A percentile compares a stretch with the other conserved stretches of the same genome.
These are phyloP conservation scores for Stagonosporopsis chrysanthemi DNA, from an alignment of 2,329 filamentous ascomycete species.

Conservation along the genomic window DNA sequence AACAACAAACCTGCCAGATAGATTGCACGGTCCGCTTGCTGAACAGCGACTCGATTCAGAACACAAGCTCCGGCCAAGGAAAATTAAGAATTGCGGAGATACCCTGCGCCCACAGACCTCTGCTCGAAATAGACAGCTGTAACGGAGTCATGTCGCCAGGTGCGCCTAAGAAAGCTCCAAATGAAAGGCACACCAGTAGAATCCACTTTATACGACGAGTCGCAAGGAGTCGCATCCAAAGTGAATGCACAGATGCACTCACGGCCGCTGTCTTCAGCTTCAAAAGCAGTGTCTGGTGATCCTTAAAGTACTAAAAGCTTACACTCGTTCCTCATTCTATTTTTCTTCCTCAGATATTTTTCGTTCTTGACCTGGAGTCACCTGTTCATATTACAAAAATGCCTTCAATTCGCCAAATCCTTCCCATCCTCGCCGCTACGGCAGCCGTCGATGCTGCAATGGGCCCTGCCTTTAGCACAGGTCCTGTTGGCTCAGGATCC, in stretches of 20 bases:
- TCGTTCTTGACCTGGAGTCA: neutral
- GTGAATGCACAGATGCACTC: neutral
- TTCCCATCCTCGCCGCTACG: constrained; percentile 19
- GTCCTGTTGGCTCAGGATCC: constrained; percentile 51
- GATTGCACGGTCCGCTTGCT: neutral
- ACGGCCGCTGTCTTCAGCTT: neutral
- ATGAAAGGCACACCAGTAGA: constrained; percentile 11
- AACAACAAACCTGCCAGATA: neutral
- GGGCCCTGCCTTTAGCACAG: constrained; percentile 47
- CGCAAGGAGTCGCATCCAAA: neutral
- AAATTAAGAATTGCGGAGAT: constrained; percentile 1
- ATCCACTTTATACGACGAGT: constrained; percentile 1
- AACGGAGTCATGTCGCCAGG: neutral
- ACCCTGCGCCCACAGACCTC: neutral
- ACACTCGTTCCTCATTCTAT: neutral
- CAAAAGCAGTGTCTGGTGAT: constrained; percentile 1
- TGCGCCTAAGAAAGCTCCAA: neutral
- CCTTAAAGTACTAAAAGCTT: neutral
- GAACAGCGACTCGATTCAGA: neutral
- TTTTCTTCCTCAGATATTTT: neutral
- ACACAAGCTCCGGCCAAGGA: constrained; percentile 10
- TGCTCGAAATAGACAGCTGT: neutral
- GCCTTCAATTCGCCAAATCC: constrained; percentile 25
- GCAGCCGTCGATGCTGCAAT: constrained; percentile 30
- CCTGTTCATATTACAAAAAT: constrained; percentile 11